These are phyloP conservation scores for Aspergillus panamensis DNA, from an alignment of 495 filamentous ascomycete species.

Conservation along the genomic window DNA sequence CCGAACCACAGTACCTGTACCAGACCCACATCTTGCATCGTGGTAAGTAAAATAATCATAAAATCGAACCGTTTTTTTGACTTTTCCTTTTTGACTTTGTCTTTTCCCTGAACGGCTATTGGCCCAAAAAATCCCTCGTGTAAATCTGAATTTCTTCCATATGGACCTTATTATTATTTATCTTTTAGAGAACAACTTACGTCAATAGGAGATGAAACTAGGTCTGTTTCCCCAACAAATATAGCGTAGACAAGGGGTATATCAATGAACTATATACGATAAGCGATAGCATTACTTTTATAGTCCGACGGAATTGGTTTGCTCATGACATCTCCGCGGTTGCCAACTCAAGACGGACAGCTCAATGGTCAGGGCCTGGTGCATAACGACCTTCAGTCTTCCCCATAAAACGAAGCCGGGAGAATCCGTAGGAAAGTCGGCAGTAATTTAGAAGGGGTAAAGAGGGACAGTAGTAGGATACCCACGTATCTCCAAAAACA, in stretches of 20 bases:
- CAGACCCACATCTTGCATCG: conserved; percentile 4
- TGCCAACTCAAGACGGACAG: neutral
- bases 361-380: neutral
- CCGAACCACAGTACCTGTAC: conserved; percentile 1
- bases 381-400: neutral
- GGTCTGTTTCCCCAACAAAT: neutral
- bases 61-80: neutral
- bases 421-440: neutral
- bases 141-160: conserved; percentile 13
- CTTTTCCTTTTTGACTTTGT: conserved; percentile 8
- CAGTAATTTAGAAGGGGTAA: neutral
- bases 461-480: neutral
- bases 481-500: neutral
- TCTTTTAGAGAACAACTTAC: conserved; percentile 2
- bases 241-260: conserved; percentile 1
- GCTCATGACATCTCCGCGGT: conserved; percentile 1
- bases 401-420: neutral
- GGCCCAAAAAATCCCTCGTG: conserved; percentile 33
- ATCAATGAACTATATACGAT: neutral
- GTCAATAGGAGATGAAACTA: conserved; percentile 4
- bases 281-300: neutral
- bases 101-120: conserved; percentile 17
- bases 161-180: conserved; percentile 14
- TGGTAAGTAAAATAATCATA: conserved; percentile 14
- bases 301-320: neutral